phyloP scores from a whole-genome alignment of 2,329 filamentous ascomycete species.

The Epicoccum sorghinum region DNA sequence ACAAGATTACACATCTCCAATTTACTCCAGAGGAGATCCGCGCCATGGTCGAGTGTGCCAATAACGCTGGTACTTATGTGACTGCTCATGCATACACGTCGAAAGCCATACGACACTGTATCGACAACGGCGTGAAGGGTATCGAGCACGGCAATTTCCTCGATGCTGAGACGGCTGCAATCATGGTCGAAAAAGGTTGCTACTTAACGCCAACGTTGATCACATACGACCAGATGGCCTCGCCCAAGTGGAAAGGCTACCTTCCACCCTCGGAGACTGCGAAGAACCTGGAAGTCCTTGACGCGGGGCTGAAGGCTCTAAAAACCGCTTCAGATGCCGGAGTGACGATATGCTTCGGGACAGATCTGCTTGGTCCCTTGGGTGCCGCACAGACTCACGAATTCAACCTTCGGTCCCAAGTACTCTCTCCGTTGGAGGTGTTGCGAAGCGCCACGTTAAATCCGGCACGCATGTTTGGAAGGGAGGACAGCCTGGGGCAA shows the following conservation, averaged over 20 bases:
- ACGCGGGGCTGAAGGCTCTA: conserved; percentile 7
- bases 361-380: conserved; percentile 60
- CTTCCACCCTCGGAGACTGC: conserved; percentile 2
- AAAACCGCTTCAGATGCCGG: conserved; percentile 59
- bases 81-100: conserved; percentile 51
- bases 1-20: conserved; percentile 60
- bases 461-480: conserved; percentile 33
- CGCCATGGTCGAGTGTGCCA: conserved; percentile 60
- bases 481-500: conserved; percentile 57
- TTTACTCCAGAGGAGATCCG: conserved; percentile 63
- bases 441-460: conserved; percentile 13
- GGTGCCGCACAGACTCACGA: conserved; percentile 54
- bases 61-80: conserved; percentile 58
- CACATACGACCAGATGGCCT: conserved; percentile 12
- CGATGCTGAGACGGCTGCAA: conserved; percentile 60
- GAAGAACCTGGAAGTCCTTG: conserved; percentile 5
- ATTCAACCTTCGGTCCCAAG: conserved; percentile 13
- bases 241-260: conserved; percentile 7
- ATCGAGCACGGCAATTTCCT: conserved; percentile 68
- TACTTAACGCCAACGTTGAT: conserved; percentile 14
- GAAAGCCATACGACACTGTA: conserved; percentile 59
- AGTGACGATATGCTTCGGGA: conserved; percentile 63
- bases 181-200: conserved; percentile 55
- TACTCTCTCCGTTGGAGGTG: conserved; percentile 1
- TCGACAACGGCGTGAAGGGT: conserved; percentile 61